Base-by-base conservation (phyloP, 495 filamentous ascomycete genomes). In the Aspergillus incahuasiensis region DNA sequence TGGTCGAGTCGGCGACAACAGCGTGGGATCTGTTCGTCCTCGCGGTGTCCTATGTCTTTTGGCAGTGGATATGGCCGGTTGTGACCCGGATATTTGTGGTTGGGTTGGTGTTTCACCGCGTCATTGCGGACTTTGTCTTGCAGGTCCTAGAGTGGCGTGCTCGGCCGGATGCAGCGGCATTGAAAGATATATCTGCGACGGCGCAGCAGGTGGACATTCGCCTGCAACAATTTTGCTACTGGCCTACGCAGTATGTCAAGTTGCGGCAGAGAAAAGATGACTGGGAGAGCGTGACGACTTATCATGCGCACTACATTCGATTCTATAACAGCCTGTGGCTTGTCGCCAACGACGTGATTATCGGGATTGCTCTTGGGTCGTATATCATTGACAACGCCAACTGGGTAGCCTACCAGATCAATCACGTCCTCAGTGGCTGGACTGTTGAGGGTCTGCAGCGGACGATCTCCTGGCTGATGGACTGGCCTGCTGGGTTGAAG, bases 291-390 rank as follows among this genome's bases (percentile, higher is more conserved):
- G 85, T 96, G 32, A 96, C 91, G 0, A 95, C 87, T 48, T 95
- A 87, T 57, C 92, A 99, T 70, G 90, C 95, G 5, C 92, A 97
- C 68, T 99, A 99, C 65, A 99, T 99, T 61, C 89, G 94, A 35
- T 99, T 99, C 70, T 99, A 96, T 70, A 97, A 97, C 73, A 96
- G 91, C 62, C 76, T 99, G 18, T 99, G 94, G 94, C 88, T 99
- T 20, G 94, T 99, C 16, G 91, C 91, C 19, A 99, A 99, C 69
- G 94, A 99, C 74, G 87, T 97, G 30, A 99, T 99, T 54, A 99
- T 99, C 35, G 95, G 94, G 13, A 96, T 97, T 63, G 95, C 94
- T 6, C 72, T 97, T 15, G 94, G 94, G 0, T 94, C 91, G 0
- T 97, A 96, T 68, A 95, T 99, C 60, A 94, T 97, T 51, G 94